Conservation (phyloP, 257 asterid genomes). For the Solanum ahanhuiri region DNA sequence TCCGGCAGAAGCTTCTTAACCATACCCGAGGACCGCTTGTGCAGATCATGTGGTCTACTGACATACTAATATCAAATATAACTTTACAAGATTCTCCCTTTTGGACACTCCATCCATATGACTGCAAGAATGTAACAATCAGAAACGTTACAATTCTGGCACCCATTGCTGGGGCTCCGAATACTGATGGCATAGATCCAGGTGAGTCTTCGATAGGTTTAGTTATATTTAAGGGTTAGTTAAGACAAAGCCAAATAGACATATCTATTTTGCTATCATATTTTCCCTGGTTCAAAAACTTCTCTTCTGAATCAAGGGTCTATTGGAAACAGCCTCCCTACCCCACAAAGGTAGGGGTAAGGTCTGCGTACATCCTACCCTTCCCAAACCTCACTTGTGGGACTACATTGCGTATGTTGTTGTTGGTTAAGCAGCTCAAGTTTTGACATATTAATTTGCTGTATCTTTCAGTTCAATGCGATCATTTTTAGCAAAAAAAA, state of each 20-base stretch:
- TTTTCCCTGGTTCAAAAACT: not conserved
- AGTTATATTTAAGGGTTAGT: no score
- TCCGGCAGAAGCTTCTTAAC: constrained; percentile 33
- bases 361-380: not conserved
- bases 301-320: not conserved
- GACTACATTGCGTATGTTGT: not conserved
- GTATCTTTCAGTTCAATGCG: not conserved
- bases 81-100: constrained; percentile 42
- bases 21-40: constrained; percentile 43
- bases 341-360: not conserved
- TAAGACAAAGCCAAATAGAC: accelerated
- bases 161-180: constrained; percentile 37
- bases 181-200: constrained; percentile 44
- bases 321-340: not conserved
- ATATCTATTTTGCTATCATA: not conserved
- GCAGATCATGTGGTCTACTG: constrained; percentile 45
- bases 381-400: not conserved
- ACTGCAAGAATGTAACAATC: constrained; percentile 37
- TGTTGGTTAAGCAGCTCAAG: not conserved
- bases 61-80: constrained; percentile 27
- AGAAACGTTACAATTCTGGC: constrained; percentile 31
- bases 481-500: not conserved
- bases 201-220: constrained; percentile 13
- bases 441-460: not conserved
- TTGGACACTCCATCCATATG: constrained; percentile 47